Evolutionary conservation across 345 rosid genomes (phyloP).

Genomic region (Carallia pectinifolia): DNA sequence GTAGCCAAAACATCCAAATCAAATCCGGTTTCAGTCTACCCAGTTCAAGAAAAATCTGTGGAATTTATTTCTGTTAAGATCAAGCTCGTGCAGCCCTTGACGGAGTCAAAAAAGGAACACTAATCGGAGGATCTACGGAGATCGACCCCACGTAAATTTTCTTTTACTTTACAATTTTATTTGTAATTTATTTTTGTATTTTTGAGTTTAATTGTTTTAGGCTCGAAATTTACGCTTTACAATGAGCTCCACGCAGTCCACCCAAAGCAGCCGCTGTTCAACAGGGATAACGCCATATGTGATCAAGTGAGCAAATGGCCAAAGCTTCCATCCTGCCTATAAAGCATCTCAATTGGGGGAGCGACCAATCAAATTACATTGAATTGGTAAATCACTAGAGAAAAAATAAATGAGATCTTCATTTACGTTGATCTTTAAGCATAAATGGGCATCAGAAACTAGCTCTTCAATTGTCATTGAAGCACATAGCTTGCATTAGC

Average conservation of each 20-base stretch:
- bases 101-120: no score
- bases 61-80: no score
- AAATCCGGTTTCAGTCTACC: no score
- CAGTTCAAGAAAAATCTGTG: no score
- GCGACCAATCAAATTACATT: neutral
- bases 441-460: neutral
- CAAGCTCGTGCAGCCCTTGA: no score
- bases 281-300: slow-evolving; percentile 78
- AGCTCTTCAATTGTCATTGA: neutral
- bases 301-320: slow-evolving; percentile 92
- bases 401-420: neutral
- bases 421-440: neutral
- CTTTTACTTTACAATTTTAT: no score
- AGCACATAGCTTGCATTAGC: neutral
- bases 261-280: slow-evolving; percentile 96
- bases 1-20: no score
- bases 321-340: slow-evolving; percentile 96
- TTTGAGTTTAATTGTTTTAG: no score
- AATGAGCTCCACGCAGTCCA: slow-evolving; percentile 88
- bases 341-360: slow-evolving; percentile 4
- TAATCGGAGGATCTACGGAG: no score
- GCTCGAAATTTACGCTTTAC: no score
- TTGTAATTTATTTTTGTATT: no score
- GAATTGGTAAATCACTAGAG: neutral
- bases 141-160: no score